Evolutionary conservation across 2,329 filamentous ascomycete species (phyloP).

Genomic region (Phialocephala sp.): DNA sequence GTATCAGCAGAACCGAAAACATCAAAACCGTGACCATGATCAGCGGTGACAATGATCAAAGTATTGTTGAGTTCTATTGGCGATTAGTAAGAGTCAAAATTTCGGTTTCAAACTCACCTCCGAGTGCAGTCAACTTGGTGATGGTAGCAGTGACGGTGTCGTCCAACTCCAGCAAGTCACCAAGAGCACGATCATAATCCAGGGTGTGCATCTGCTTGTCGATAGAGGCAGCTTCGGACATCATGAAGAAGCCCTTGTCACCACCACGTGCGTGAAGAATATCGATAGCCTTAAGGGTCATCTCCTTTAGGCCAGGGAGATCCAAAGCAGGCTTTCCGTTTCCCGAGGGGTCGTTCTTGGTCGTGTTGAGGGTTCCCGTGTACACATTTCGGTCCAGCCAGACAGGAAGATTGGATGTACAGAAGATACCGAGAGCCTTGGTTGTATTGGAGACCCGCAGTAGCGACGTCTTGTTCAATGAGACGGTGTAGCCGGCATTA

Average conservation of each 20-base stretch:
- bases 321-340: conserved; percentile 68
- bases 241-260: conserved; percentile 82
- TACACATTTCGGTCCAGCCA: conserved; percentile 89
- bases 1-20: conserved; percentile 85
- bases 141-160: conserved; percentile 81
- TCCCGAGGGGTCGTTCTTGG: conserved; percentile 73
- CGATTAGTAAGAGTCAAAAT: neutral
- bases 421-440: conserved; percentile 79
- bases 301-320: conserved; percentile 84
- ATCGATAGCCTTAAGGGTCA: conserved; percentile 87
- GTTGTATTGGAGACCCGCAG: conserved; percentile 59
- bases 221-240: conserved; percentile 84
- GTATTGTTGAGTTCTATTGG: conserved; percentile 70
- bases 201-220: conserved; percentile 90
- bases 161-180: conserved; percentile 84
- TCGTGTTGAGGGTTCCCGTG: conserved; percentile 67
- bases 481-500: conserved; percentile 73
- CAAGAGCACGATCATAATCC: conserved; percentile 85
- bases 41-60: conserved; percentile 80
- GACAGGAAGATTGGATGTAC: conserved; percentile 74
- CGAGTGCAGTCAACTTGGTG: conserved; percentile 68
- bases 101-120: conserved; percentile 33
- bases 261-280: conserved; percentile 71
- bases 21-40: conserved; percentile 89
- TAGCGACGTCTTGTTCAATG: conserved; percentile 76